Conservation (phyloP, 768 basidiomycete species). For the Mycena albidolilacea region DNA sequence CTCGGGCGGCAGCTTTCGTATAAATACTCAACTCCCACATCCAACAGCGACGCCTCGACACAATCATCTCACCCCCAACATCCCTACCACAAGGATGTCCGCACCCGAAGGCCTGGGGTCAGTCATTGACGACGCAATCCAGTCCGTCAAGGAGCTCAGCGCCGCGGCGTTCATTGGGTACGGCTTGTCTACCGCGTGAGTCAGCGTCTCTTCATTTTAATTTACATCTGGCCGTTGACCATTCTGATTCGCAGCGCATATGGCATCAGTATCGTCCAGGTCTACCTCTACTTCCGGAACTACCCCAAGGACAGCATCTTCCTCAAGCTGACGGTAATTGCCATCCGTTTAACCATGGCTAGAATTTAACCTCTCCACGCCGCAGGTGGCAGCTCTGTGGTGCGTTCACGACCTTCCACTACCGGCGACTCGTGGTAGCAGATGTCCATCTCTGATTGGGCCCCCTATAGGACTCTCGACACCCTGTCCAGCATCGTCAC, state of each 20-base stretch:
- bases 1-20: conserved; percentile 8
- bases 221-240: conserved; percentile 17
- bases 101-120: conserved; percentile 22
- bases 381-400: conserved; percentile 24
- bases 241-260: conserved; percentile 22
- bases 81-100: conserved; percentile 24
- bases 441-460: conserved; percentile 19
- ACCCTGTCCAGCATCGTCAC: conserved; percentile 20
- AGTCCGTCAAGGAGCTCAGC: conserved; percentile 23
- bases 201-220: conserved; percentile 25
- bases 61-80: conserved; percentile 15
- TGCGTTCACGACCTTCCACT: conserved; percentile 20
- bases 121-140: conserved; percentile 18
- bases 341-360: conserved; percentile 21
- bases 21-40: conserved; percentile 22
- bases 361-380: conserved; percentile 22
- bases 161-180: conserved; percentile 17
- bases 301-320: conserved; percentile 24
- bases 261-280: conserved; percentile 25
- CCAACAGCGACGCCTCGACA: conserved; percentile 8
- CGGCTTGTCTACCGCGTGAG: conserved; percentile 17
- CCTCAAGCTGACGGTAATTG: conserved; percentile 22
- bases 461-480: conserved; percentile 24
- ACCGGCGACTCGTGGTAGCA: conserved; percentile 19
- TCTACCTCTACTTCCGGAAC: conserved; percentile 25